These are phyloP conservation scores for Dalbergia oliveri DNA, from an alignment of 306 rosid genomes.

Conservation along the genomic window DNA sequence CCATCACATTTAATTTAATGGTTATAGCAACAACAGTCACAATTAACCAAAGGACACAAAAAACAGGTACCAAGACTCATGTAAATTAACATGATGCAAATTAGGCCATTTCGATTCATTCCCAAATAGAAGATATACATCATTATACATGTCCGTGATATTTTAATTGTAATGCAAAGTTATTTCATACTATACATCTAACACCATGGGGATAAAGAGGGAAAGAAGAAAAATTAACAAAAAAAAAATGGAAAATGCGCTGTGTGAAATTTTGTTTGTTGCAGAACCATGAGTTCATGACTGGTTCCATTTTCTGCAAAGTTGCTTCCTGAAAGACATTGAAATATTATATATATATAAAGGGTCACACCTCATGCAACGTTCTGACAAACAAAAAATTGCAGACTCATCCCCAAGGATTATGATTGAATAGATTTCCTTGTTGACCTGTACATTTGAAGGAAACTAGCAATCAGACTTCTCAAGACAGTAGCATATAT, in stretches of 20 bases:
- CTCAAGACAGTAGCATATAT: not conserved
- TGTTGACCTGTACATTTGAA: conserved; percentile 49
- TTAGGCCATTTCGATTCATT: conserved; percentile 18
- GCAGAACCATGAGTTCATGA: conserved; percentile 18
- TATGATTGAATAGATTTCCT: conserved; percentile 42
- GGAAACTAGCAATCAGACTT: conserved; percentile 34
- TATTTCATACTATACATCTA: conserved; percentile 15
- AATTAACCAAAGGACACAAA: too few species aligned
- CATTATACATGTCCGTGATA: conserved; percentile 12
- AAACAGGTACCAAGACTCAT: too few species aligned
- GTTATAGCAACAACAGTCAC: too few species aligned
- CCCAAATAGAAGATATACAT: not conserved
- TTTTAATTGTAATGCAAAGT: conserved; percentile 13
- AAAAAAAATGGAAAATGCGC: not conserved
- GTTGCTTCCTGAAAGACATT: conserved; percentile 22
- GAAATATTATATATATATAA: too few species aligned
- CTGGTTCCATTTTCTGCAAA: conserved; percentile 11
- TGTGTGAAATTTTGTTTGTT: conserved; percentile 3
- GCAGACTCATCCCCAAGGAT: conserved; percentile 34
- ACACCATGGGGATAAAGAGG: not conserved
- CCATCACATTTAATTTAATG: too few species aligned
- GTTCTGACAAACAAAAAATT: conserved; percentile 24
- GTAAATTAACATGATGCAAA: not conserved
- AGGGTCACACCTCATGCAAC: not conserved
- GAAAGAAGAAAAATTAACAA: not conserved